Evolutionary conservation across 768 basidiomycete species (phyloP).

Genomic region (Tephrocybe rancida): DNA sequence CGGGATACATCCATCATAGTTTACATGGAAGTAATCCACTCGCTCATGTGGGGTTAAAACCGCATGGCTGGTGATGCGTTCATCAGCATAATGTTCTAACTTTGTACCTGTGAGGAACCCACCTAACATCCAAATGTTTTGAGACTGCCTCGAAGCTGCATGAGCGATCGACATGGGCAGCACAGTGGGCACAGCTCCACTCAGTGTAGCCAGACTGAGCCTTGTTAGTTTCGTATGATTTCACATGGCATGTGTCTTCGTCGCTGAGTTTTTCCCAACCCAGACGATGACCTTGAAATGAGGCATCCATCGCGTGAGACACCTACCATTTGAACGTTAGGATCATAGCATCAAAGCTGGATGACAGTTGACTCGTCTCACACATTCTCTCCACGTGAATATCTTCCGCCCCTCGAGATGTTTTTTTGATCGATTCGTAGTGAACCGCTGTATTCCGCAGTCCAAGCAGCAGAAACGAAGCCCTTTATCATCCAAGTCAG

Average conservation of each 20-base stretch:
- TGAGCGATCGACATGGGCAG: too few species aligned
- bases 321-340: neutral
- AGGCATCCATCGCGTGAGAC: neutral
- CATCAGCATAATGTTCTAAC: too few species aligned
- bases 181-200: too few species aligned
- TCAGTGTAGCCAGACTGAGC: neutral
- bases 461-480: slow-evolving; percentile 5
- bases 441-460: neutral
- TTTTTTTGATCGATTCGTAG: neutral
- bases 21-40: neutral
- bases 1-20: neutral
- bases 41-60: neutral
- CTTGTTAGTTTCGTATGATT: neutral
- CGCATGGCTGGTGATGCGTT: neutral
- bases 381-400: neutral
- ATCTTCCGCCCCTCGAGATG: neutral
- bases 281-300: neutral
- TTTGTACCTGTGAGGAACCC: too few species aligned
- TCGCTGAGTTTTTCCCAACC: neutral
- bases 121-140: too few species aligned
- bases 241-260: neutral
- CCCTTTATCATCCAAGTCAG: slow-evolving; percentile 2
- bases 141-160: too few species aligned
- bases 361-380: neutral
- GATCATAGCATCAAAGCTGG: neutral